Evolutionary conservation across 2,329 filamentous ascomycete genomes (phyloP).

Genomic region (Lasiodiplodia sp.): DNA sequence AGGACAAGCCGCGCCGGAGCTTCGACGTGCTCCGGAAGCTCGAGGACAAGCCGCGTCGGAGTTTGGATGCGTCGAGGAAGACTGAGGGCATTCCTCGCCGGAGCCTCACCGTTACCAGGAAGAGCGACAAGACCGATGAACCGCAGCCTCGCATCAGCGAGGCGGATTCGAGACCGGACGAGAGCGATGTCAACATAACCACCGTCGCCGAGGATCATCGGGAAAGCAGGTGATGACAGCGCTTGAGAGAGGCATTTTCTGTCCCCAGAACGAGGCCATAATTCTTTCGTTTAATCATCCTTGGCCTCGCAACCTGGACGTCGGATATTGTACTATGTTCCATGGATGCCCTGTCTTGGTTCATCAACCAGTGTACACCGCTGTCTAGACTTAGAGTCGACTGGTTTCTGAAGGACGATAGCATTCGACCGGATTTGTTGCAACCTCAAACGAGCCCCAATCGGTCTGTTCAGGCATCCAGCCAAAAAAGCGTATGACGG

Average conservation of each 20-base stretch:
- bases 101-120: constrained; percentile 10
- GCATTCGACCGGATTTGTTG: too few species aligned
- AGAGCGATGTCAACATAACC: not conserved
- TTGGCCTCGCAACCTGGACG: too few species aligned
- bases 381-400: too few species aligned
- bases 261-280: too few species aligned
- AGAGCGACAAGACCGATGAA: constrained; percentile 1
- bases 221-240: not conserved
- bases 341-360: too few species aligned
- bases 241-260: too few species aligned
- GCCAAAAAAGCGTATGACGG: not conserved
- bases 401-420: too few species aligned
- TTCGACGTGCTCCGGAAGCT: constrained; percentile 13
- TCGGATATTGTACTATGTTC: too few species aligned
- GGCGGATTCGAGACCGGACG: constrained; percentile 5
- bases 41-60: constrained; percentile 3
- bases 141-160: constrained; percentile 12
- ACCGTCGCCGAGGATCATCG: not conserved
- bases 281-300: too few species aligned
- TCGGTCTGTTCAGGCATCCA: not conserved
- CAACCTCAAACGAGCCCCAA: too few species aligned
- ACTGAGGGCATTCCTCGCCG: not conserved
- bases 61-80: constrained; percentile 3
- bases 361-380: too few species aligned
- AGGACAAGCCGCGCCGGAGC: constrained; percentile 12